Conservation (phyloP, 1,139 yeast species). For the Scheffersomyces segobiensis region DNA sequence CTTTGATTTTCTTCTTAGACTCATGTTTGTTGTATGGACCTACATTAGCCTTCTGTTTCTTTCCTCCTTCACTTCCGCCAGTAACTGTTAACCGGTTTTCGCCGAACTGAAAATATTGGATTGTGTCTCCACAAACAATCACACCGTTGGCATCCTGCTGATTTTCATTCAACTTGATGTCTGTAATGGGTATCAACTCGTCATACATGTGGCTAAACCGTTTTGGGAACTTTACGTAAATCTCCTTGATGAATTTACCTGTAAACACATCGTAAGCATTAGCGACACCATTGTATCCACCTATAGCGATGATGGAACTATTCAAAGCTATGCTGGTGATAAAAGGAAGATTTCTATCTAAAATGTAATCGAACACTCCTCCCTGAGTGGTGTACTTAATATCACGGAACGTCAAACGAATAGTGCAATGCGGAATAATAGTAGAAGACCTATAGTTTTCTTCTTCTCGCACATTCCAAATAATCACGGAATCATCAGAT, state of each 20-base stretch:
- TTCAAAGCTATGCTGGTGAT: slow-evolving; percentile 35
- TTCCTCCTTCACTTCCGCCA: background rate
- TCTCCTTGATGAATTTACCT: slow-evolving; percentile 54
- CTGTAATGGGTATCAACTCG: slow-evolving; percentile 40
- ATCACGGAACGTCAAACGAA: slow-evolving; percentile 5
- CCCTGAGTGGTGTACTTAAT: background rate
- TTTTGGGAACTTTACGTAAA: slow-evolving; percentile 47
- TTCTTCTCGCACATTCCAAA: slow-evolving; percentile 44
- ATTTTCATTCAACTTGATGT: slow-evolving; percentile 45
- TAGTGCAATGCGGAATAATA: slow-evolving; percentile 21
- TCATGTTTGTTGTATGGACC: slow-evolving; percentile 18
- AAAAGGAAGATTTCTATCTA: slow-evolving; percentile 5
- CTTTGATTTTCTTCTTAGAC: slow-evolving; percentile 27
- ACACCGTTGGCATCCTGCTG: slow-evolving; percentile 51
- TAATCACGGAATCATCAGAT: slow-evolving; percentile 35
- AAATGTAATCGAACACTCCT: background rate
- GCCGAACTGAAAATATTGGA: slow-evolving; percentile 69
- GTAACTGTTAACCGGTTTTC: slow-evolving; percentile 11
- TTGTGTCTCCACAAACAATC: slow-evolving; percentile 52
- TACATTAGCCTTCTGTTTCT: slow-evolving; percentile 20
- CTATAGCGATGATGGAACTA: slow-evolving; percentile 53
- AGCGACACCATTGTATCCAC: slow-evolving; percentile 64
- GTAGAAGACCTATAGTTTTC: slow-evolving; percentile 6
- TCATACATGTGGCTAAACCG: slow-evolving; percentile 23
- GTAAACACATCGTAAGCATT: slow-evolving; percentile 63